Conservation (phyloP, 495 filamentous ascomycete species). For the Penicillium riverlandense region DNA sequence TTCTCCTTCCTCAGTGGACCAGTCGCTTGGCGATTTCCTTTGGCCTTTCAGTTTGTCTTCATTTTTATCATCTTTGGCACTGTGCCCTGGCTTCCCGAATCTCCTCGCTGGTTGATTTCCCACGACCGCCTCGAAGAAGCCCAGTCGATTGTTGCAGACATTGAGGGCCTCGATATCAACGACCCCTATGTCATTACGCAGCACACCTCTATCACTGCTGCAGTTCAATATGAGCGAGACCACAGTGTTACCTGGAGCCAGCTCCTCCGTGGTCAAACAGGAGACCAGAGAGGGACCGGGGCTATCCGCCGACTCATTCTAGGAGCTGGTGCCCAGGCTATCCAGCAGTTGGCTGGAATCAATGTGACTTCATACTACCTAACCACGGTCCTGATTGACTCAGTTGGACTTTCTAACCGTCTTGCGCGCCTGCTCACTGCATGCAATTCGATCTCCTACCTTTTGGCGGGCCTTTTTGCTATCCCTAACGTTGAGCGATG, state of each 20-base stretch:
- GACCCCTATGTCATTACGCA: constrained; percentile 34
- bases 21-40: constrained; percentile 37
- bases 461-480: constrained; percentile 29
- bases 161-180: constrained; percentile 30
- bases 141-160: constrained; percentile 32
- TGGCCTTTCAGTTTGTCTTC: constrained; percentile 44
- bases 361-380: constrained; percentile 28
- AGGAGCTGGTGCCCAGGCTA: constrained; percentile 34
- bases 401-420: constrained; percentile 32
- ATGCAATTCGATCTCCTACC: constrained; percentile 30
- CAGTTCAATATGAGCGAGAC: constrained; percentile 35
- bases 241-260: constrained; percentile 31
- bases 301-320: constrained; percentile 34
- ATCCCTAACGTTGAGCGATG: constrained; percentile 36
- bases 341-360: constrained; percentile 37
- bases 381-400: constrained; percentile 35
- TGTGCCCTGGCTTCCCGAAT: constrained; percentile 42
- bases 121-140: constrained; percentile 33
- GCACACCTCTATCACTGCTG: constrained; percentile 22
- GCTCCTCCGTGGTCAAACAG: constrained; percentile 25
- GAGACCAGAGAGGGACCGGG: constrained; percentile 16
- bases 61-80: constrained; percentile 34
- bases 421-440: constrained; percentile 36
- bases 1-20: constrained; percentile 31
- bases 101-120: constrained; percentile 33